Base-by-base conservation (phyloP, 768 basidiomycete genomes). In the Phanerochaete carnosa region DNA sequence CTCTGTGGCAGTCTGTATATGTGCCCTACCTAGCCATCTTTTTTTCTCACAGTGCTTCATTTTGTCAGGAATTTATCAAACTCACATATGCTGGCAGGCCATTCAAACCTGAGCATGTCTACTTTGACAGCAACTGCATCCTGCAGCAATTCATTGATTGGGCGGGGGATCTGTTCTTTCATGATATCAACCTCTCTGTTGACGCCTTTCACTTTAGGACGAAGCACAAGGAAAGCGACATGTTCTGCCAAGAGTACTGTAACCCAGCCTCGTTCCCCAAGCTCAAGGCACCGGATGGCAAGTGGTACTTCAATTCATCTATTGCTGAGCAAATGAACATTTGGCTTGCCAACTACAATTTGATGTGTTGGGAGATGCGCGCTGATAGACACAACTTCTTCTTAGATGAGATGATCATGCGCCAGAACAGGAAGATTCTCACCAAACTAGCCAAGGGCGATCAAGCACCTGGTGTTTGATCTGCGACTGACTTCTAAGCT, bases 161-260 rank as follows among this genome's bases (percentile, higher is more conserved):
- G 19, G 66, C 69, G 37, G 54, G 63, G 12, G 64, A 70, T 43
- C 57, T 62, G 0, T 66, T 64, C 32, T 69, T 70, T 28, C 2
- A 54, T 12, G 22, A 57, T 11, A 63, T 73, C 13, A 66, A 70
- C 1, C 64, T 76, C 1, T 61, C 62, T 1, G 73, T 79, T 0
- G 74, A 79, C 35, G 72, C 76, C 0, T 79, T 77, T 32, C 78
- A 79, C 37, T 74, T 69, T 65, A 69, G 70, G 16, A 66, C 64
- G 19, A 78, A 78, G 58, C 77, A 78, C 65, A 72, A 67, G 11
- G 62, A 69, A 30, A 61, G 45, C 0, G 68, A 74, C 30, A 56
- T 19, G 0, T 69, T 61, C 16, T 78, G 74, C 30, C 65, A 68
- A 13, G 13, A 35, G 26, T 59, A 74, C 55, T 73, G 70, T 50